Evolutionary conservation across 805 yeast species (phyloP), one percentile per base, ranked within the genome.

Genomic region (Dipodascus geniculatus): DNA sequence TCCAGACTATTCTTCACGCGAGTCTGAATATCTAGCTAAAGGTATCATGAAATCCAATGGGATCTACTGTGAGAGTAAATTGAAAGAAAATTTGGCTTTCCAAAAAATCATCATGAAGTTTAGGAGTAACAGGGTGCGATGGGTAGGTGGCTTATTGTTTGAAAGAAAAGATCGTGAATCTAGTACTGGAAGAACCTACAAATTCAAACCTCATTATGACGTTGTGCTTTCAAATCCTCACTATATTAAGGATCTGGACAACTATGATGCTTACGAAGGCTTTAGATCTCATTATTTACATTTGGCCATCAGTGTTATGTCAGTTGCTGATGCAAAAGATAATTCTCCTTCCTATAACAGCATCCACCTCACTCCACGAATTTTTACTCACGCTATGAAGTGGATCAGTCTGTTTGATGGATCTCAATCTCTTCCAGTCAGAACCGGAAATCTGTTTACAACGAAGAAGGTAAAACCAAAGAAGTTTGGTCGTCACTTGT

Each of bases 401-500:
- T 93, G 98, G 98, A 90, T 96, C 96, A 68, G 70, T 35, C 76
- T 86, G 58, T 91, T 91, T 67, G 77, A 84, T n/a, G 83, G 91
- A 23, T 82, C 84, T 54, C 74, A 85, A 59, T 80, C 88, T 52
- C 71, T 90, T 20, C 96, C 98, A 0, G 78, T 88, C 16, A 76
- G 95, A 52, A 75, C 78, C 49, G 97, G 98, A 0, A 66, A 69
- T 1, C 63, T 93, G 22, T 91, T 87, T 71, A 68, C 68, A 16
- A 65, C 63, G 1, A 53, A 42, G 9, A 74, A 74, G 53, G 48
- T 56, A 23, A 65, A 63, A 54, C 63, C 66, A 2, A 89, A 87
- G 65, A 47, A 47, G 31, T 85, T 90, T 62, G 85, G 95, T 0
- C 76, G 78, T 51, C 86, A 83, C 65, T 71, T 90, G 48, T 79